Base-by-base conservation (phyloP, 2,329 filamentous ascomycete genomes). In the Fusarium heterosporum region DNA sequence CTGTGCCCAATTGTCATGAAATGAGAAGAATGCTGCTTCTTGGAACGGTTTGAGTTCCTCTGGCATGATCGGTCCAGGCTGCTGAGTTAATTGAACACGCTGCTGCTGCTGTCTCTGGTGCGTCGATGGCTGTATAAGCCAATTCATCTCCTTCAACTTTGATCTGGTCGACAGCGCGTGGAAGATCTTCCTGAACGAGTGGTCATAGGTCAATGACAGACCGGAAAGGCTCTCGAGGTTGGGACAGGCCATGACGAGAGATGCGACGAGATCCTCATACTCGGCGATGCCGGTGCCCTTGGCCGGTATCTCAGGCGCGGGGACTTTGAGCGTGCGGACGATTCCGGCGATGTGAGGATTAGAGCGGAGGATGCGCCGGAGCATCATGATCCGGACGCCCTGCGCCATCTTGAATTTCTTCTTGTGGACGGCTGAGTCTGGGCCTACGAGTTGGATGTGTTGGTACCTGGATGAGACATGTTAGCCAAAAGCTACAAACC, bases 161-260 rank as follows among this genome's bases (percentile, higher is more conserved):
- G 71, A 74, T 26, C 88, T 79, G 0, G 87, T 87, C 8, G 86
- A 86, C 17, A 90, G 73, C 0, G 88, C 87, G 61, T 90, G 84
- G 56, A 86, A 83, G 11, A 88, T 78, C 45, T 83, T 82, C 72
- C 81, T 84, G 68, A 85, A 88, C 2, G 81, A 80, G 74, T 88
- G 85, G 54, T 84, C 79, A 71, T 89, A 88, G 5, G 77, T 74
- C 4, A 83, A 81, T 54, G 85, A 81, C 38, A 85, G 84, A 1
- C 87, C 87, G 12, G 82, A 77, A 8, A 90, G 77, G 48, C 82
- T 80, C 75, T 90, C 87, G 12, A 90, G 78, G 65, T 90, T 89
- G 4, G 88, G 88, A 56, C 87, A 90, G 0, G 86, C 84, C 87
- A 89, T 88, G 57, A 90, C 80, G 25, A 90, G 76, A 7, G 87